Conservation (phyloP, 805 yeast genomes). For the Spathaspora passalidarum region DNA sequence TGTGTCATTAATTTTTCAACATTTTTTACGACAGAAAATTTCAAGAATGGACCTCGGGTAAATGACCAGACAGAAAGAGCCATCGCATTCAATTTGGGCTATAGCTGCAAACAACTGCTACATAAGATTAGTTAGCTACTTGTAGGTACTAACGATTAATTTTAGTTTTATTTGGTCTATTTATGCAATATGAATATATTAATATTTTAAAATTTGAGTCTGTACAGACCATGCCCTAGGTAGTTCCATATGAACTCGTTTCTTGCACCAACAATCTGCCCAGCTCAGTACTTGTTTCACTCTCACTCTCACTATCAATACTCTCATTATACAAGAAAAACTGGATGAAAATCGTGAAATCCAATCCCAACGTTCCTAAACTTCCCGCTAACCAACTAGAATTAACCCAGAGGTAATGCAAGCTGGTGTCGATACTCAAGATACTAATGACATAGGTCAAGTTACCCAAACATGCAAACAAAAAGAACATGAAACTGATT, state of each 20-base stretch:
- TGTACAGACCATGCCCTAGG: background rate
- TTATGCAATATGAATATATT: background rate
- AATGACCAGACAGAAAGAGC: too few species aligned
- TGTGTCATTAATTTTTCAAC: too few species aligned
- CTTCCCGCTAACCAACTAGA: constrained; percentile 93
- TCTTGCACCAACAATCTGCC: constrained; percentile 6
- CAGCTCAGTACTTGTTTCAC: constrained; percentile 11
- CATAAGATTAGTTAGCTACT: background rate
- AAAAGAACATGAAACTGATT: constrained; percentile 85
- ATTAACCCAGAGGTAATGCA: constrained; percentile 71
- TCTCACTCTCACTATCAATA: constrained; percentile 18
- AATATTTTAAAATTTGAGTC: too few species aligned
- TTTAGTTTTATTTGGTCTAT: background rate
- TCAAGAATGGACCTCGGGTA: too few species aligned
- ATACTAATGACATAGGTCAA: constrained; percentile 87
- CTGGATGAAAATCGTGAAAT: constrained; percentile 79
- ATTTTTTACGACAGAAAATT: too few species aligned
- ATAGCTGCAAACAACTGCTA: too few species aligned
- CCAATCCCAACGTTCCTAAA: constrained; percentile 80
- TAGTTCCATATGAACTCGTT: constrained; percentile 3
- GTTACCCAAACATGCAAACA: constrained; percentile 94
- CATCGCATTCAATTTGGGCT: too few species aligned
- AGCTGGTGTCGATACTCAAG: constrained; percentile 67
- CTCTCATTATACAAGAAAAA: constrained; percentile 69
- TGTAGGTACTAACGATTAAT: background rate